A percentile compares a stretch with the other conserved stretches of the same genome.
Conservation (phyloP, 805 yeast genomes). For the Kodamaea leandrae region DNA sequence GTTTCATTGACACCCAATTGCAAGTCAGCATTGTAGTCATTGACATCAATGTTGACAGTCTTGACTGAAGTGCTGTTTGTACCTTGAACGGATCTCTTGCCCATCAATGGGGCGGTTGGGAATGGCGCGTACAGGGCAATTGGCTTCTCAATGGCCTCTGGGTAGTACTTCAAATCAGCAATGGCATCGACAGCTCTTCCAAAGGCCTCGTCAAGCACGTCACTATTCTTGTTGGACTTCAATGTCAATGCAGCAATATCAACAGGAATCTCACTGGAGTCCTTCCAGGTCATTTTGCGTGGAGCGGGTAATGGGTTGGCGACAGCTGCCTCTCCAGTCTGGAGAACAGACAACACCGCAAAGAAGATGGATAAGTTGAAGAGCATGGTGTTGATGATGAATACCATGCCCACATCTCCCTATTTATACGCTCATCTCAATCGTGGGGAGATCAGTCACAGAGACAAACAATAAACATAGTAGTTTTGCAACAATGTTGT, state of each 20-base stretch:
- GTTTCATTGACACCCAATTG: conserved; percentile 39
- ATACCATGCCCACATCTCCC: neutral
- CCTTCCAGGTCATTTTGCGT: conserved; percentile 20
- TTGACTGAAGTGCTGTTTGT: conserved; percentile 1
- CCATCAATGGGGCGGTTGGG: conserved; percentile 12
- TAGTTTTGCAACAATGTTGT: too few relatives aligned
- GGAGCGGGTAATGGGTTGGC: conserved; percentile 28
- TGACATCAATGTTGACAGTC: conserved; percentile 14
- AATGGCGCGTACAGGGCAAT: conserved; percentile 18
- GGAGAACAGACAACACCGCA: neutral
- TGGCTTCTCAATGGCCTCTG: conserved; percentile 30
- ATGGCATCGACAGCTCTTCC: conserved; percentile 19
- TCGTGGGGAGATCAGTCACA: too few relatives aligned
- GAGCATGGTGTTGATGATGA: neutral
- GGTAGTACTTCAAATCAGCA: conserved; percentile 30
- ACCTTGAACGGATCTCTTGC: neutral
- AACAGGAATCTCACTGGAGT: conserved; percentile 4
- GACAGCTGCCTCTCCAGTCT: too few relatives aligned
- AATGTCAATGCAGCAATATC: conserved; percentile 7
- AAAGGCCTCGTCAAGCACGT: conserved; percentile 24
- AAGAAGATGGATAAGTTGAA: neutral
- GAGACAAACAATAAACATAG: too few relatives aligned
- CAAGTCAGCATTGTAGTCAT: conserved; percentile 23
- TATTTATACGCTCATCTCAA: neutral
- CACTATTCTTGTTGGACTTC: conserved; percentile 6